Percentiles rank a stretch among this genome's conserved stretches.
Evolutionary conservation across 495 filamentous ascomycete species (phyloP).

Genomic region (Xylaria flabelliformis): DNA sequence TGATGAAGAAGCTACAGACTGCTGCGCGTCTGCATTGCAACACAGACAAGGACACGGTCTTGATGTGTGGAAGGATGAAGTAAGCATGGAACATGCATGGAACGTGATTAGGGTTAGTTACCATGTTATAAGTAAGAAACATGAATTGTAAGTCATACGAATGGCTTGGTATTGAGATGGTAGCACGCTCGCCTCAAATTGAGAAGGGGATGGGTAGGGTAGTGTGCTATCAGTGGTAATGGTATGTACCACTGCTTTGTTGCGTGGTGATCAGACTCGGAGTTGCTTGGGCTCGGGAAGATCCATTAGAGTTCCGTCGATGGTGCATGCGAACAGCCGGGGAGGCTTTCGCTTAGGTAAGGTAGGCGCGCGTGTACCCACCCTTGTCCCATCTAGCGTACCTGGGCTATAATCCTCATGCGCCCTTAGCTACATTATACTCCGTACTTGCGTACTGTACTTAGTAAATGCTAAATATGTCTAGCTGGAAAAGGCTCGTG

Average conservation of each 20-base stretch:
- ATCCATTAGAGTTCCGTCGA: slow-evolving; percentile 13
- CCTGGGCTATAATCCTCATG: slow-evolving; percentile 14
- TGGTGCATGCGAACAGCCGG: neutral
- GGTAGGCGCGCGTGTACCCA: slow-evolving; percentile 21
- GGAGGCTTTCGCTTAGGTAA: slow-evolving; percentile 1
- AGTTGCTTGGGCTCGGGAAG: slow-evolving; percentile 10
- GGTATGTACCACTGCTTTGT: neutral
- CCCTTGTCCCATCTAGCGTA: neutral
- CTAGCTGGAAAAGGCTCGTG: slow-evolving; percentile 9
- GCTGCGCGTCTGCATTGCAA: neutral
- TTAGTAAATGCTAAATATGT: neutral
- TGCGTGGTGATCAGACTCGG: neutral
- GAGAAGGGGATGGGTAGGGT: neutral
- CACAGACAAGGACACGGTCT: neutral
- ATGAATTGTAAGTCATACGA: neutral
- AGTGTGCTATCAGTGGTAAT: neutral
- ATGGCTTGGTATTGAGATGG: neutral
- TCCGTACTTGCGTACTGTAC: neutral
- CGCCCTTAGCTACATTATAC: neutral
- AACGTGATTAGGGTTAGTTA: neutral
- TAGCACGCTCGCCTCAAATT: neutral
- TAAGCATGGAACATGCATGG: slow-evolving; percentile 21
- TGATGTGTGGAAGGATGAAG: slow-evolving; percentile 8
- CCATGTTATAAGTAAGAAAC: neutral
- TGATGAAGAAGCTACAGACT: neutral